These are phyloP conservation scores for Avicennia marina DNA, from an alignment of 257 asterid species.

Conservation along the genomic window DNA sequence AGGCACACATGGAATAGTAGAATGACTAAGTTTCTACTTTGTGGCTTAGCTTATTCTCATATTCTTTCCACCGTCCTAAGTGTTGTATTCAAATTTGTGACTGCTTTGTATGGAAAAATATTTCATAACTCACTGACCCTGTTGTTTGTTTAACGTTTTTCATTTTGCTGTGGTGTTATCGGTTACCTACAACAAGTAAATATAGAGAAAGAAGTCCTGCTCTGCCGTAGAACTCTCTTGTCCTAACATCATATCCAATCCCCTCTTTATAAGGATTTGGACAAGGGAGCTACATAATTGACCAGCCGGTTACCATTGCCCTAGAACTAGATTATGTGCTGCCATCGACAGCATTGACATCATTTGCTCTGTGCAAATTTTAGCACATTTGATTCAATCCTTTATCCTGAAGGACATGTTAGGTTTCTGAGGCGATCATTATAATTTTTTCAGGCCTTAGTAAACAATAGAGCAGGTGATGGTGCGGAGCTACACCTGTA, in stretches of 20 bases:
- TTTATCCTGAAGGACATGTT: not conserved
- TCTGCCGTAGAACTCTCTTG: not conserved
- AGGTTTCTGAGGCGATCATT: not conserved
- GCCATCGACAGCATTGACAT: conserved; percentile 33
- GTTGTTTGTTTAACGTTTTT: not conserved
- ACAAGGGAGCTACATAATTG: conserved; percentile 68
- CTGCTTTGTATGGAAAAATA: not conserved
- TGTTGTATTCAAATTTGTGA: not conserved
- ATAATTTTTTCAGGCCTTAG: conserved; percentile 36
- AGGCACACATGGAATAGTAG: not conserved
- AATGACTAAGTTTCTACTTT: not conserved
- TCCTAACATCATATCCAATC: not conserved
- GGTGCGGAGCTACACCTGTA: conserved; percentile 6
- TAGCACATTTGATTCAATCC: too few relatives aligned
- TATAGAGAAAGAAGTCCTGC: not conserved
- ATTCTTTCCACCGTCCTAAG: not conserved
- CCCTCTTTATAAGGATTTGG: not conserved
- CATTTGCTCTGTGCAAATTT: conserved; percentile 28
- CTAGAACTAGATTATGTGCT: conserved; percentile 40
- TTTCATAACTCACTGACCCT: not conserved
- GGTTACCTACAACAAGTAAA: conserved; percentile 7
- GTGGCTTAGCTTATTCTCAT: not conserved
- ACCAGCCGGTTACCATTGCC: conserved; percentile 48
- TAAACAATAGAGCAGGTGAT: conserved; percentile 21
- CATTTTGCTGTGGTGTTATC: conserved; percentile 1